Conservation (phyloP, 192 early-diverging fungal species). For the Neocallimastix lanati region DNA sequence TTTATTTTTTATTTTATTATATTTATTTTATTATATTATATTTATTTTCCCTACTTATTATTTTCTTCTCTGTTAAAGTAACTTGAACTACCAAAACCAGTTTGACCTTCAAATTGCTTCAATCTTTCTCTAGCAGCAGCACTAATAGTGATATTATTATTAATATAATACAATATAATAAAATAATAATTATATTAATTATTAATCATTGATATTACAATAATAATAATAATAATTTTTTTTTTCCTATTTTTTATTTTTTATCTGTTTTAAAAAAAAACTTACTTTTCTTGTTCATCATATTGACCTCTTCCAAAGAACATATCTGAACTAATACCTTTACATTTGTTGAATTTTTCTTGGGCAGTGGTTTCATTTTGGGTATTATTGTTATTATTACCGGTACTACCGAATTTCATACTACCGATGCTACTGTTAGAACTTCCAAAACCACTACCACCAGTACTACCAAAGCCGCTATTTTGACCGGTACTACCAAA, state of each 20-base stretch:
- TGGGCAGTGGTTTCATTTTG: constrained; percentile 13
- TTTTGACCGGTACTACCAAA: constrained; percentile 15
- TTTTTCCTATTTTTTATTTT: too few species aligned
- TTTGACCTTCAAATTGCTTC: constrained; percentile 24
- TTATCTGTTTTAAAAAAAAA: too few species aligned
- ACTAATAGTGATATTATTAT: too few species aligned
- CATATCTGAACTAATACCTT: constrained; percentile 80
- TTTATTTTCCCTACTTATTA: too few species aligned
- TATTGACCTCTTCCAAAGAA: constrained; percentile 66
- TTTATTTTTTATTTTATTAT: too few species aligned
- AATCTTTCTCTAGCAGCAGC: constrained; percentile 21
- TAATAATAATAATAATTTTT: too few species aligned
- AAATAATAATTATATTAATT: too few species aligned
- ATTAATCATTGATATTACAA: too few species aligned
- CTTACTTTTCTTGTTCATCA: constrained; percentile 29
- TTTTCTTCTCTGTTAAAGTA: constrained; percentile 27
- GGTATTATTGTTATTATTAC: constrained; percentile 4
- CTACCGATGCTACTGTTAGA: constrained; percentile 1
- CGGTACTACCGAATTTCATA: constrained; percentile 3
- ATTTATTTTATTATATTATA: too few species aligned
- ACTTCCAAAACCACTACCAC: constrained; percentile 23
- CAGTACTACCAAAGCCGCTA: constrained; percentile 1
- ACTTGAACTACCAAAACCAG: constrained; percentile 31
- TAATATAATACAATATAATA: too few species aligned
- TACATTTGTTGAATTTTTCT: constrained; percentile 66